Evolutionary conservation across 169 alveolate genomes (phyloP).

Genomic region (Eimeria brunetti): DNA sequence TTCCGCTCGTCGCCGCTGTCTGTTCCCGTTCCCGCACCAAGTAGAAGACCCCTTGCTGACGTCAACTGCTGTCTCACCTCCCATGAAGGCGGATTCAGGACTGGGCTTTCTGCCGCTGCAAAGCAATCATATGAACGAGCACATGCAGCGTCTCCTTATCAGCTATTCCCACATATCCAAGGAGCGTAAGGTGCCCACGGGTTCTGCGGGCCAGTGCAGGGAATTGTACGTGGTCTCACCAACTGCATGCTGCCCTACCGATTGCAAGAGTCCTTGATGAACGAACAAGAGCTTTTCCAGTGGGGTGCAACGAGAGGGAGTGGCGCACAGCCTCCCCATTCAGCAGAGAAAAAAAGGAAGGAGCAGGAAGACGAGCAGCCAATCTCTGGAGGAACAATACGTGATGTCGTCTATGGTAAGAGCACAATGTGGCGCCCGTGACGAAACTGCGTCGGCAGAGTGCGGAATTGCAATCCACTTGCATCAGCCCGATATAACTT

Average conservation of each 20-base stretch:
- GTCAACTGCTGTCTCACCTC: constrained; percentile 28
- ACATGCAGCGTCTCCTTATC: neutral
- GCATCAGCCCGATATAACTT: neutral
- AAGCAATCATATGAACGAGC: neutral
- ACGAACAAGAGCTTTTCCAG: constrained; percentile 10
- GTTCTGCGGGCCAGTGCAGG: neutral
- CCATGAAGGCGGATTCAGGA: constrained; percentile 21
- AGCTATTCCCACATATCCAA: neutral
- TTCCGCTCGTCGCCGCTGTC: constrained; percentile 61
- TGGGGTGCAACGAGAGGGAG: constrained; percentile 23
- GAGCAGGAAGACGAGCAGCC: constrained; percentile 46
- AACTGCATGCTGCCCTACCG: constrained; percentile 18
- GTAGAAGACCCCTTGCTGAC: constrained; percentile 10
- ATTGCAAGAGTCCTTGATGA: constrained; percentile 34
- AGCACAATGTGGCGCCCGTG: neutral
- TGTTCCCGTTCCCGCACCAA: constrained; percentile 5
- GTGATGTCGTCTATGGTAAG: constrained; percentile 35
- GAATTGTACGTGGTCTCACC: neutral
- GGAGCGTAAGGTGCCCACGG: neutral
- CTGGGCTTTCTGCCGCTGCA: constrained; percentile 65
- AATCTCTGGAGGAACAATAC: constrained; percentile 37
- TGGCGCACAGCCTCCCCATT: constrained; percentile 50
- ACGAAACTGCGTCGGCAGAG: neutral
- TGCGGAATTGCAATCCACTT: neutral
- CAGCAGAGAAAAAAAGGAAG: constrained; percentile 13